These are phyloP conservation scores for Diplosphaera chodatii DNA, from an alignment of 139 green algal species.

Conservation along the genomic window DNA sequence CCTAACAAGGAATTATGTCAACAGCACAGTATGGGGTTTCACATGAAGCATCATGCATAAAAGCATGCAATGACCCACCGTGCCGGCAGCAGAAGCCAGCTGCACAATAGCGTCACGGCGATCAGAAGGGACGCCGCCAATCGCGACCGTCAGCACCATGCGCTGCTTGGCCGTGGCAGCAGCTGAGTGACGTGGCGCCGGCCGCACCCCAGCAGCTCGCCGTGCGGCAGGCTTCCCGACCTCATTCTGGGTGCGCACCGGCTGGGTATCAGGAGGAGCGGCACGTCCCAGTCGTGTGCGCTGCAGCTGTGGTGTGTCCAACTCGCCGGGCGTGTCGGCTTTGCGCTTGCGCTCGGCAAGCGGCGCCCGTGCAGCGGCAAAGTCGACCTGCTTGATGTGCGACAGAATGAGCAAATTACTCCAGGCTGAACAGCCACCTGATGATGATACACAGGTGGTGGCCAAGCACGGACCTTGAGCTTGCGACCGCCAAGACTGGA, in stretches of 20 bases:
- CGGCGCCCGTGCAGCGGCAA: slow-evolving; percentile 54
- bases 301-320: slow-evolving; percentile 1
- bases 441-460: too few relatives aligned
- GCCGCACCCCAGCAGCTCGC: background rate
- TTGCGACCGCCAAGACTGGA: slow-evolving; percentile 52
- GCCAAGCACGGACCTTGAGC: slow-evolving; percentile 58
- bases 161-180: slow-evolving; percentile 51
- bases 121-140: slow-evolving; percentile 52
- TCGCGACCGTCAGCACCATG: slow-evolving; percentile 62
- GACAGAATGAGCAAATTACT: too few relatives aligned
- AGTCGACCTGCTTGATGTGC: slow-evolving; percentile 66
- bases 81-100: slow-evolving; percentile 32
- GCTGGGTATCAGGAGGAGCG: background rate
- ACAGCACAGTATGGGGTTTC: too few relatives aligned
- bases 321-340: slow-evolving; percentile 3
- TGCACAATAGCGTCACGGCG: slow-evolving; percentile 21
- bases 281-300: background rate
- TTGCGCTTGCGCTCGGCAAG: slow-evolving; percentile 59
- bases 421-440: too few relatives aligned
- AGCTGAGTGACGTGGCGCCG: background rate
- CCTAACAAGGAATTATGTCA: background rate
- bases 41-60: too few relatives aligned
- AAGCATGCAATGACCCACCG: slow-evolving; percentile 13
- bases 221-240: background rate
- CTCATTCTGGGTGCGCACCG: slow-evolving; percentile 4